A percentile compares a stretch with the other conserved stretches of the same genome.
These are phyloP conservation scores for Trematosphaeria pertusa DNA, from an alignment of 2,329 filamentous ascomycete species.

Conservation along the genomic window DNA sequence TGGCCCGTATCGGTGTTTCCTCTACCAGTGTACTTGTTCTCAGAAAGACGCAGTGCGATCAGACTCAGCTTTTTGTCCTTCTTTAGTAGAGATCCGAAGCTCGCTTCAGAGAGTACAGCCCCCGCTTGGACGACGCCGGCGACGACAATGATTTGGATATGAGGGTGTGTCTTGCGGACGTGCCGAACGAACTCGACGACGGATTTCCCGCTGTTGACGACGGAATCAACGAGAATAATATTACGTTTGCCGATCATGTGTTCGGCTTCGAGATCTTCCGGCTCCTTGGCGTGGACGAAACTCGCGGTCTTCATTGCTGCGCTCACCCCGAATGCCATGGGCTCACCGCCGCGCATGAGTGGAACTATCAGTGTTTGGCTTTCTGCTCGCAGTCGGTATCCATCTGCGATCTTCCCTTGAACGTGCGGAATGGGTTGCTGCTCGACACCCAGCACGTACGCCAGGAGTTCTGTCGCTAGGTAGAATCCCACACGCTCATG, in stretches of 20 bases:
- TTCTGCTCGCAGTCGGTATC: constrained; percentile 58
- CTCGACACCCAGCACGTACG: constrained; percentile 59
- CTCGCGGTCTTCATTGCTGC: constrained; percentile 59
- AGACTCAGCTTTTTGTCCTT: constrained; percentile 36
- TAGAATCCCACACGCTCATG: constrained; percentile 61
- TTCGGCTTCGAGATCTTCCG: constrained; percentile 51
- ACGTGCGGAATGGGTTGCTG: constrained; percentile 59
- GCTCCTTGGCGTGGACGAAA: constrained; percentile 57
- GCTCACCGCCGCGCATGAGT: constrained; percentile 66
- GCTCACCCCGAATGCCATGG: constrained; percentile 65
- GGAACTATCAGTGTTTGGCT: constrained; percentile 61
- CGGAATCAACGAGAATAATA: constrained; percentile 65
- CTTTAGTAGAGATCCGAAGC: background rate
- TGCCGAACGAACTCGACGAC: constrained; percentile 57
- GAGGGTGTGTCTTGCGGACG: constrained; percentile 50
- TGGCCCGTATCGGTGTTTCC: constrained; percentile 65
- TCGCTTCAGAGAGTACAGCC: constrained; percentile 20
- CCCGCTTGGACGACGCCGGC: constrained; percentile 61
- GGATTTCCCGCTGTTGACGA: constrained; percentile 63
- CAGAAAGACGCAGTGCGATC: constrained; percentile 62
- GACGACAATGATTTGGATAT: constrained; percentile 60
- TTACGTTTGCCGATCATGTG: constrained; percentile 52
- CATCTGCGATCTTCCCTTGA: constrained; percentile 53
- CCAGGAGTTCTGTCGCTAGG: constrained; percentile 59
- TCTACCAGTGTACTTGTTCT: constrained; percentile 63